Evolutionary conservation across 2,329 filamentous ascomycete genomes (phyloP), one percentile per base, ranked within the genome.

Genomic region (Penicillium sp.): DNA sequence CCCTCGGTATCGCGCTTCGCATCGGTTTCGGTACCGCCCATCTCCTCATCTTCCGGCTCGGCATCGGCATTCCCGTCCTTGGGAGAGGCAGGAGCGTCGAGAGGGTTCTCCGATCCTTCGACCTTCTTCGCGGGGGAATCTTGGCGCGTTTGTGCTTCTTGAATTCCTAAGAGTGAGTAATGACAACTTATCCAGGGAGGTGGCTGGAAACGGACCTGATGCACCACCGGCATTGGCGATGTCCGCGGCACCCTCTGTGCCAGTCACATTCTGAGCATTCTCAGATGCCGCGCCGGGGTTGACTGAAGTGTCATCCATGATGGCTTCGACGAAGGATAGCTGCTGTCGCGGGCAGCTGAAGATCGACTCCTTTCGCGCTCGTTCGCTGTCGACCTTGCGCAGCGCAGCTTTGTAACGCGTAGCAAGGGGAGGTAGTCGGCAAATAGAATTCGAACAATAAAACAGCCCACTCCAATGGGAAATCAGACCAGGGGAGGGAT

Each of bases 31-130:
- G 76, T 84, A 61, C 89, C 90, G 54, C 83, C 87, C 90, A 93
- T 93, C 65, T 92, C 90, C 69, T 92, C 88, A 68, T 94, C 90
- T 63, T 89, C 87, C 55, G 62, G 71, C 47, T 78, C 83, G 73
- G 59, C 82, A 58, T 82, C 78, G 50, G 80, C 82, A 58, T 83
- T 83, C 65, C 89, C 84, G 46, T 82, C 79, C 56, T 82, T 82
- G 31, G 86, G 86, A 45, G 81, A 87, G 56, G 84, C 80, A 36
- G 87, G 86, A 52, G 86, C 86, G 77, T 91, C 86, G 64, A 88
- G 78, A n/a, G 85, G 83, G 67, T 87, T 88, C 68, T 88, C 86
- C 31, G 82, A 83, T 51, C 73, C 70, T 50, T 72, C 67, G 42
- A 40, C 59, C 28, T 65, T 66, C 48, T 72, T 73, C 46, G 58